A percentile compares a stretch with the other conserved stretches of the same genome.
Conservation (phyloP, 108 stramenopile genomes). For the Epithemia pelagica region DNA sequence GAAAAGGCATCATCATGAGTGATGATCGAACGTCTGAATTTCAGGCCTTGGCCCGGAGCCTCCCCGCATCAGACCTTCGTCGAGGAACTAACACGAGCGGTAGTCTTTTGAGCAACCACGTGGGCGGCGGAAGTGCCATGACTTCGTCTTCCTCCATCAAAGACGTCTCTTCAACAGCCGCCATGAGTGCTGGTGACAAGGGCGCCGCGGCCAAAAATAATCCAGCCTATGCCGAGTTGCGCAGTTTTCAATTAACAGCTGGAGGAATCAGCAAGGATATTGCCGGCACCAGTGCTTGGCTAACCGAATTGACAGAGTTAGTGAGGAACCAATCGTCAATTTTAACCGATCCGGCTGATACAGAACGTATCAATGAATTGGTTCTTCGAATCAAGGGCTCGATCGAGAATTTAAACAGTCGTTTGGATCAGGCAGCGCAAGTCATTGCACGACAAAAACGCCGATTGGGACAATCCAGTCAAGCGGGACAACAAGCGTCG, state of each 20-base stretch:
- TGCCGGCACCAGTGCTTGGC: conserved; percentile 53
- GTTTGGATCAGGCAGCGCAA: conserved; percentile 59
- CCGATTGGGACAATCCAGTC: conserved; percentile 58
- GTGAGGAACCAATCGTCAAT: conserved; percentile 53
- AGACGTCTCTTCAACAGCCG: neutral
- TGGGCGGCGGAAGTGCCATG: neutral
- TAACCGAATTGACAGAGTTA: conserved; percentile 63
- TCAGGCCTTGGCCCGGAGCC: conserved; percentile 49
- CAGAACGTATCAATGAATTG: conserved; percentile 55
- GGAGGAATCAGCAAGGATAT: conserved; percentile 70
- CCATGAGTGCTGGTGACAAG: conserved; percentile 1
- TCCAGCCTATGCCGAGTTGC: conserved; percentile 40
- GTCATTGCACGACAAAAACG: conserved; percentile 58
- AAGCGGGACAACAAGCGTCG: conserved; percentile 73
- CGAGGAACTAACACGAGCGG: neutral
- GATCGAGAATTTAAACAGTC: conserved; percentile 67
- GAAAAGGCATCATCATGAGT: conserved; percentile 3
- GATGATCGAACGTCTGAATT: conserved; percentile 70
- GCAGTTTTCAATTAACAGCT: conserved; percentile 66
- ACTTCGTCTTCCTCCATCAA: neutral
- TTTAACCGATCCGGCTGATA: conserved; percentile 65
- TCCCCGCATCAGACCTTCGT: conserved; percentile 15
- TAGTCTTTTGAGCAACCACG: neutral
- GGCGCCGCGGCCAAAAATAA: neutral
- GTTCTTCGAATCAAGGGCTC: conserved; percentile 69